These are phyloP conservation scores for Fusarium sp. DNA, from an alignment of 2,329 filamentous ascomycete species.

Conservation along the genomic window DNA sequence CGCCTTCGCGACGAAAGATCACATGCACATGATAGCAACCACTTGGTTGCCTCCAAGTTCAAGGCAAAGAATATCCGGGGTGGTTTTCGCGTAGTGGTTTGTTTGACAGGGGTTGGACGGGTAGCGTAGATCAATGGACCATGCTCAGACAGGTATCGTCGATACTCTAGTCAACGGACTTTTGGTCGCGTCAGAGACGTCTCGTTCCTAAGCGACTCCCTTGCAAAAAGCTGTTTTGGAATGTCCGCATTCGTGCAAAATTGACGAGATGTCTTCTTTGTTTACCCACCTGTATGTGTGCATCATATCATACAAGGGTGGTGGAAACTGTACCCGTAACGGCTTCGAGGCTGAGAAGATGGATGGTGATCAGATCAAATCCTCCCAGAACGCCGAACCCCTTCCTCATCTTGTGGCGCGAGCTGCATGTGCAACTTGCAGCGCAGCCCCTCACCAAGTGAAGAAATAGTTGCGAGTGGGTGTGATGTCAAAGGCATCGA, in stretches of 20 bases:
- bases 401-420: constrained; percentile 12
- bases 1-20: constrained; percentile 20
- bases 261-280: not conserved
- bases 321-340: constrained; percentile 55
- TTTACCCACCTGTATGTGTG: not conserved
- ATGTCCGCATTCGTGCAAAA: constrained; percentile 7
- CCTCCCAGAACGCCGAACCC: not conserved
- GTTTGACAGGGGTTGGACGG: constrained; percentile 13
- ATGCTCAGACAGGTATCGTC: constrained; percentile 9
- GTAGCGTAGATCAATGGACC: constrained; percentile 31
- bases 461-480: constrained; percentile 23
- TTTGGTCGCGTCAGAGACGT: constrained; percentile 2
- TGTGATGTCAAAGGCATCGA: constrained; percentile 44
- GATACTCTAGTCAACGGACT: not conserved
- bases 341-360: constrained; percentile 29
- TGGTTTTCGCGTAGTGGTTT: constrained; percentile 6
- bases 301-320: not conserved
- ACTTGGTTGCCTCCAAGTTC: not conserved
- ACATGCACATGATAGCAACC: constrained; percentile 22
- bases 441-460: constrained; percentile 9
- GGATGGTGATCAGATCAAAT: constrained; percentile 33
- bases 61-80: constrained; percentile 4
- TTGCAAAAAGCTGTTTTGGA: not conserved
- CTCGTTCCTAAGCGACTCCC: not conserved
- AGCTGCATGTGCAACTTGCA: constrained; percentile 28